Percentiles rank a stretch among this genome's conserved stretches.
phyloP scores from a whole-genome alignment of 73 alveolate genomes.

The Symbiodinium natans region DNA sequence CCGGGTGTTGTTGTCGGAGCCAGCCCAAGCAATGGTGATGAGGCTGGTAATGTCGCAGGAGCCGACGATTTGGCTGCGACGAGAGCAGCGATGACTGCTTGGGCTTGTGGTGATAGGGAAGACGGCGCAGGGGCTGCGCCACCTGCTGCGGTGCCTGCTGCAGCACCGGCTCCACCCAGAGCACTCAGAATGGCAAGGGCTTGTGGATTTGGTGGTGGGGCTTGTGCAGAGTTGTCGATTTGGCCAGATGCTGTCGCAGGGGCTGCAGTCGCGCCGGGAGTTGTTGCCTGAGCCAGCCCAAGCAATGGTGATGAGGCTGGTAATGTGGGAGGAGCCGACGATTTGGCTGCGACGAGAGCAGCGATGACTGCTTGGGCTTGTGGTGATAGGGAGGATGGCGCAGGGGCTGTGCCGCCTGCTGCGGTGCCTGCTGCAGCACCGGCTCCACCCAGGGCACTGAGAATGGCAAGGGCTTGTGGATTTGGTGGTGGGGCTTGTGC shows the following conservation, averaged over 20 bases:
- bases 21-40: background rate
- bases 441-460: slow-evolving; percentile 25
- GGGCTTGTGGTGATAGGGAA: slow-evolving; percentile 45
- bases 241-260: background rate
- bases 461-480: slow-evolving; percentile 42
- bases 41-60: background rate
- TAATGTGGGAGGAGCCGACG: background rate
- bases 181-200: slow-evolving; percentile 19
- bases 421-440: slow-evolving; percentile 35
- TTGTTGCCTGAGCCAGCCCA: background rate
- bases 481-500: slow-evolving; percentile 11
- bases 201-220: slow-evolving; percentile 41
- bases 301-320: background rate
- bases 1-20: slow-evolving; percentile 14
- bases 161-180: slow-evolving; percentile 34
- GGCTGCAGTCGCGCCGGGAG: background rate
- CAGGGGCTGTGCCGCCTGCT: background rate
- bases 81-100: slow-evolving; percentile 55
- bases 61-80: slow-evolving; percentile 21
- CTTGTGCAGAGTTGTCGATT: background rate
- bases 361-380: slow-evolving; percentile 15
- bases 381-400: slow-evolving; percentile 14
- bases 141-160: background rate
- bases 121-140: slow-evolving; percentile 30
- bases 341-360: slow-evolving; percentile 16